Evolutionary conservation across 2,329 filamentous ascomycete species (phyloP).

Genomic region (Diplodia seriata): DNA sequence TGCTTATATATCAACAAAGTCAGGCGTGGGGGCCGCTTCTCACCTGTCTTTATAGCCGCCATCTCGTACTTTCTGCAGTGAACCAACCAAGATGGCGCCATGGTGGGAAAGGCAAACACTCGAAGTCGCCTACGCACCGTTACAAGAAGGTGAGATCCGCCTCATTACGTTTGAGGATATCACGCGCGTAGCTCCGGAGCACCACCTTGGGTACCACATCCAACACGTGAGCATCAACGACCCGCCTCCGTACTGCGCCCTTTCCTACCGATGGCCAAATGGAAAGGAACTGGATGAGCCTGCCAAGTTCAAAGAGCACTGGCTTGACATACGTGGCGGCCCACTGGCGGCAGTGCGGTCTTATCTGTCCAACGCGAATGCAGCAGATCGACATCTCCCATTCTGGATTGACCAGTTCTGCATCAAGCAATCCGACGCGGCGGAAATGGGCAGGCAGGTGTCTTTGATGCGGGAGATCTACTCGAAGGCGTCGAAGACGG

Average conservation of each 20-base stretch:
- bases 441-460: neutral
- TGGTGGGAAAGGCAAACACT: neutral
- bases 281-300: neutral
- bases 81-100: neutral
- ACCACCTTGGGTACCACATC: neutral
- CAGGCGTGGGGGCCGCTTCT: too few relatives aligned
- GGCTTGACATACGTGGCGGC: neutral
- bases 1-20: too few relatives aligned
- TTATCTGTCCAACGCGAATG: neutral
- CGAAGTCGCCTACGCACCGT: neutral
- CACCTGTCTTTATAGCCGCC: too few relatives aligned
- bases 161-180: neutral
- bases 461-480: neutral
- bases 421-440: neutral
- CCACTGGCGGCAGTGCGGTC: neutral
- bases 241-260: neutral
- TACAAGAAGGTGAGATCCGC: neutral
- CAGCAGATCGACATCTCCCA: neutral
- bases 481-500: neutral
- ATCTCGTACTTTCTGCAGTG: too few relatives aligned
- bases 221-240: neutral
- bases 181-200: neutral
- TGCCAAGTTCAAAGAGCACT: neutral
- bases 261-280: conserved; percentile 1
- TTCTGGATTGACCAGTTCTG: conserved; percentile 10